Evolutionary conservation across 441 rosid genomes (phyloP), one percentile per base, ranked within the genome.

Genomic region (Theobroma grandiflorum): DNA sequence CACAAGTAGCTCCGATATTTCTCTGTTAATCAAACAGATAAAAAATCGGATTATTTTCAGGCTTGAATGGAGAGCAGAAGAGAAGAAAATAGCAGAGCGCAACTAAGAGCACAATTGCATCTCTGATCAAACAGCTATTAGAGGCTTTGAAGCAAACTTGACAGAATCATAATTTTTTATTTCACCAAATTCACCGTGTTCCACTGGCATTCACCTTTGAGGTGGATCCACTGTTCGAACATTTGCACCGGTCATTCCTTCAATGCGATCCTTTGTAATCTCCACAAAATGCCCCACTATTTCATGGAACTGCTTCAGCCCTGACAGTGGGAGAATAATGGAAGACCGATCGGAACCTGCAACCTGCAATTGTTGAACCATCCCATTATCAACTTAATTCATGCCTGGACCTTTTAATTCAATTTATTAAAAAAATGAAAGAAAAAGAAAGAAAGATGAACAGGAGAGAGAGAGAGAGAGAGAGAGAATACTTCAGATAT

Each of bases 301-400:
- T 81, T 94, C 97, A 63, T 96, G 94, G 84, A 96, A 94, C 84
- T 96, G 99, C 89, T 89, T 96, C 80, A 96, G 86, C 76, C 99
- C 98, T 6, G 98, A 92, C 67, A 96, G 86, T 2, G 99, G 99
- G 47, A 96, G 95, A 82, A 96, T 96, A 89, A 96, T 94, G 76
- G 98, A 96, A n/a, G 98, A 96, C 77, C 99, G 85, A 70, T 96
- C 98, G n/a, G 97, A 88, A 81, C 98, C 99, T 6, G 98, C 99
- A 67, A 94, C 98, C 99, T 96, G 90, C 68, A 80, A 35, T 77
- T 76, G 71, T 78, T 38, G 49, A 75, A 75, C 69, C 71, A 76
- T 79, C 71, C 53, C 64, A 22, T 69, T 18, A 59, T 42, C 75
- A 69, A 45, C 63, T 22, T 31, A 55, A 0, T 42, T 31, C 61